These are phyloP conservation scores for Phytophthora pluvialis DNA, from an alignment of 352 stramenopile species.

Conservation along the genomic window DNA sequence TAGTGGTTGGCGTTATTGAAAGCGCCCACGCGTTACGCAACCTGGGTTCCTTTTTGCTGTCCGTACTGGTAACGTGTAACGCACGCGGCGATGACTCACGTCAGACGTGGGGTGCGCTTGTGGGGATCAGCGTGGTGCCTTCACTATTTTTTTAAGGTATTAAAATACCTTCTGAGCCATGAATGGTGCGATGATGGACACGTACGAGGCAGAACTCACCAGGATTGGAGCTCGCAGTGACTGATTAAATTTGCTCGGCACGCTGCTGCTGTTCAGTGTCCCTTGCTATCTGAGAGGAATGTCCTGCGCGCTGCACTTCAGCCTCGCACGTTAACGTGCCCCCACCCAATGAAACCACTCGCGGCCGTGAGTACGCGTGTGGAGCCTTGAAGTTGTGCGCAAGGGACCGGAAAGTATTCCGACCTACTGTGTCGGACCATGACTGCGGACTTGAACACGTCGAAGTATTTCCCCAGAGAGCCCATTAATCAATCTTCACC, in stretches of 20 bases:
- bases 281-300: neutral
- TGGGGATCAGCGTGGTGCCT: no score
- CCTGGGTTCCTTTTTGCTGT: no score
- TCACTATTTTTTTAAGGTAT: no score
- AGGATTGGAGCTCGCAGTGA: neutral
- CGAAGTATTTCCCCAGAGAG: neutral
- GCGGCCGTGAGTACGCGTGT: neutral
- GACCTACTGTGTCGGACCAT: neutral
- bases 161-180: no score
- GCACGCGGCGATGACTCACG: no score
- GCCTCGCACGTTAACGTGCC: neutral
- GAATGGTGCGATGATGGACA: no score
- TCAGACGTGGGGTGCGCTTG: no score
- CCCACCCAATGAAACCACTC: constrained; percentile 7
- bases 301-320: neutral
- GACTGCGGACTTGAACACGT: neutral
- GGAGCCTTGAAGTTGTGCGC: neutral
- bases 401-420: constrained; percentile 9
- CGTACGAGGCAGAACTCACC: neutral
- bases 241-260: constrained; percentile 4
- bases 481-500: constrained; percentile 5
- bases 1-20: no score
- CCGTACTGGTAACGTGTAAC: no score
- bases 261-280: neutral
- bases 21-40: no score